These are phyloP conservation scores for Berberis thunbergii DNA, from an alignment of 164 flowering plant genomes.

Conservation along the genomic window DNA sequence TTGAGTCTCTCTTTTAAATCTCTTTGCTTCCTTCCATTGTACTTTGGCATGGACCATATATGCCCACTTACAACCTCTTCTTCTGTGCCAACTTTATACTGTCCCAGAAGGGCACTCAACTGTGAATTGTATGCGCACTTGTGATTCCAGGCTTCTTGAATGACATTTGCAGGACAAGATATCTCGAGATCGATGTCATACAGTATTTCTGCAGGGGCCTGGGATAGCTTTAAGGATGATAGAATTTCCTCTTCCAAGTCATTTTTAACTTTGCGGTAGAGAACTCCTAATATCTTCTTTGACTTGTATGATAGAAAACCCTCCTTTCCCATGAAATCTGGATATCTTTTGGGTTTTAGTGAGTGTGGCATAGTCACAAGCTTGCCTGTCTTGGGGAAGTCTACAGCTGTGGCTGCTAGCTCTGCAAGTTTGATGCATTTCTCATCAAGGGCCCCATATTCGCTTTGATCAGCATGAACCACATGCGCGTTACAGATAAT, in stretches of 20 bases:
- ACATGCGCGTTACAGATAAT: slow-evolving; percentile 83
- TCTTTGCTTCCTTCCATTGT: neutral
- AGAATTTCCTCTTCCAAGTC: neutral
- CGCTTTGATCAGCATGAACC: slow-evolving; percentile 82
- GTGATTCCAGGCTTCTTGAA: slow-evolving; percentile 53
- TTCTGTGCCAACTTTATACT: slow-evolving; percentile 61
- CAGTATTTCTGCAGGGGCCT: slow-evolving; percentile 24
- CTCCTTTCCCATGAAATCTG: slow-evolving; percentile 87
- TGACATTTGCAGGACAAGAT: slow-evolving; percentile 34
- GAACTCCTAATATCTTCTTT: slow-evolving; percentile 25
- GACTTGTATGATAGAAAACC: slow-evolving; percentile 59
- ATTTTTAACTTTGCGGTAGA: neutral
- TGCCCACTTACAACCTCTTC: slow-evolving; percentile 84
- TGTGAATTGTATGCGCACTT: slow-evolving; percentile 65
- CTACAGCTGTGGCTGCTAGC: slow-evolving; percentile 85
- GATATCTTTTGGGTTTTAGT: slow-evolving; percentile 70
- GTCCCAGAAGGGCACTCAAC: slow-evolving; percentile 53
- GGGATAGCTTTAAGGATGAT: slow-evolving; percentile 12
- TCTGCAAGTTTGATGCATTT: slow-evolving; percentile 68
- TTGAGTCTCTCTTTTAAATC: slow-evolving; percentile 1
- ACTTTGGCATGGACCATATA: slow-evolving; percentile 15
- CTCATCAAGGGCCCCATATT: slow-evolving; percentile 69
- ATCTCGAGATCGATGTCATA: slow-evolving; percentile 61
- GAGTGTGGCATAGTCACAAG: slow-evolving; percentile 51
- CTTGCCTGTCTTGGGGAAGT: slow-evolving; percentile 86